Base-by-base conservation (phyloP, 176 grass and related monocot genomes). In the Pontederia paniculata region DNA sequence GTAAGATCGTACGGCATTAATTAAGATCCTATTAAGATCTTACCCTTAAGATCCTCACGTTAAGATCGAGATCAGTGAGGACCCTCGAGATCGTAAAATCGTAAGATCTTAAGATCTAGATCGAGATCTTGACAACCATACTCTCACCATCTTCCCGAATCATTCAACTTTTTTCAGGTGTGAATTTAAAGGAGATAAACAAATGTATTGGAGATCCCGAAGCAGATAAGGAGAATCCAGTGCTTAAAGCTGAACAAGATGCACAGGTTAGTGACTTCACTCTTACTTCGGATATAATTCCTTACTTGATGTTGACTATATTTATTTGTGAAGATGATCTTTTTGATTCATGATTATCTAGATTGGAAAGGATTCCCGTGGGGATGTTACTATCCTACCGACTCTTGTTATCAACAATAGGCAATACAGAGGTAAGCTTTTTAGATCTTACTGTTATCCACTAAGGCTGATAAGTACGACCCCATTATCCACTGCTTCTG, bases 361-460 rank as follows among this genome's bases (percentile, higher is more conserved):
- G 89, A 88, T 94, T 74, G 89, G 89, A 20, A 94, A 94, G 65
- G 77, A 84, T 10, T 78, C 80, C 58, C 80, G 89, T 71, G 84
- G 89, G 45, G 89, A 94, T 60, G 89, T 94, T 69, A 94, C 89
- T 67, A 94, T 94, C 54, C 77, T 94, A 54, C 89, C 89, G 21
- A 94, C 89, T 58, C 84, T 94, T 11, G 89, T 94, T 37, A 94
- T 94, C 62, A 94, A 94, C 69, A 88, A 84, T 64, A 94, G 89
- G 81, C 89, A 94, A 71, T 94, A 94, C 43, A 79, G 89, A 81
- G 88, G 88, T 94, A 66, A 42, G 17, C 54, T 50, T 70, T 5
- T 58, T 21, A 2, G 5, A 1, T 2, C 25, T 5, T 31, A 31
- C 25, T 31, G 25, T 31, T 31, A 31, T 31, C 25, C 25, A 31